Evolutionary conservation across 2,329 filamentous ascomycete genomes (phyloP), one percentile per base, ranked within the genome.

Genomic region (Monosporascus ibericus): DNA sequence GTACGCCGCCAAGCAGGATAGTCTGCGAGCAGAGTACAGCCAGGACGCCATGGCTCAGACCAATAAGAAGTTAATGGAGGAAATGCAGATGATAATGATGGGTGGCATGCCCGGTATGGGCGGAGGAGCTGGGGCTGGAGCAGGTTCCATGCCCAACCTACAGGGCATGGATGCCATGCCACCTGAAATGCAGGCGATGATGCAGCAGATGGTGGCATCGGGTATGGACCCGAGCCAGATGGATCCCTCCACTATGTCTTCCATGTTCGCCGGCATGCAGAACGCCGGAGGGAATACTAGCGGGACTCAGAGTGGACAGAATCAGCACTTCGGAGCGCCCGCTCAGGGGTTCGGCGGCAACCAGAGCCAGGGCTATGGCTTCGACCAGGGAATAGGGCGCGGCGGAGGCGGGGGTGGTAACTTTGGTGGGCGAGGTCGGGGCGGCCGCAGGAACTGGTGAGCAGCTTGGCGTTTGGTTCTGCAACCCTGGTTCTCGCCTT

Each of bases 1-100:
- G 50, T 99, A 99, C 69, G 91, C 92, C 34, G 78, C 90, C 54
- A 95, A 95, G 65, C 94, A 97, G 69, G 85, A 94, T 59, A 78
- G 77, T 24, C 78, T 96, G 63, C 82, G 88, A 18, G 83, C 83
- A 59, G 89, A 92, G 61, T 90, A 90, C 60, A 82, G 82, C 52
- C 83, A 87, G 47, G 82, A 86, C 44, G 75, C 77, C 44, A 78
- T 86, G 49, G 79, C 81, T 20, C 74, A 76, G 50, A 84, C 79
- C 58, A 82, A 82, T 61, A 92, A 95, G 72, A 96, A 92, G 75
- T 88, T 86, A 80, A 81, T 86, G 71, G 82, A 86, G 57, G 83
- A 86, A 40, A 81, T 86, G 72, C 81, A 80, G 62, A 79, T 70
- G 68, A 84, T 86, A 81, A 84, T 86, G 80, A 85, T 86, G 81